Percentiles rank a stretch among this genome's conserved stretches.
Evolutionary conservation across 306 rosid genomes (phyloP).

Genomic region (Alnus rubra): DNA sequence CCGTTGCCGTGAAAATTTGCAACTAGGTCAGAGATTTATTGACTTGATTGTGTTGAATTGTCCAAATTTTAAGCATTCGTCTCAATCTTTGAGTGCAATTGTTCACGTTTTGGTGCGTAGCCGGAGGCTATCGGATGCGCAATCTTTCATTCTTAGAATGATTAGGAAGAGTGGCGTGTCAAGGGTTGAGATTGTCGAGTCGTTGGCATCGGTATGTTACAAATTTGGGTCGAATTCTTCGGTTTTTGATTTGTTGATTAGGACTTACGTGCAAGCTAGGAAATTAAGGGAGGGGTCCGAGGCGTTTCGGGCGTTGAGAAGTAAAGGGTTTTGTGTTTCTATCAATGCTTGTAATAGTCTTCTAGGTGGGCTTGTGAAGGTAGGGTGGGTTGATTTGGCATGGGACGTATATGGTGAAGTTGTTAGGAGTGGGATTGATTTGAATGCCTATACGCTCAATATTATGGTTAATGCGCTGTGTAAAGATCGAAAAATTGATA

Average conservation of each 20-base stretch:
- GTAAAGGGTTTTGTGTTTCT: conserved; percentile 50
- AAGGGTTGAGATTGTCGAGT: conserved; percentile 54
- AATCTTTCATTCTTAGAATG: conserved; percentile 64
- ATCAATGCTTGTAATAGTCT: conserved; percentile 81
- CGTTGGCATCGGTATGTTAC: conserved; percentile 37
- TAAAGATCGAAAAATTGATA: conserved; percentile 58
- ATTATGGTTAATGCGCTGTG: conserved; percentile 90
- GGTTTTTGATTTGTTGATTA: conserved; percentile 69
- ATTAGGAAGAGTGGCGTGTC: conserved; percentile 73
- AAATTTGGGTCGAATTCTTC: conserved; percentile 18
- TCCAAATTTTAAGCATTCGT: conserved; percentile 57
- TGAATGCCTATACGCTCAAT: conserved; percentile 78
- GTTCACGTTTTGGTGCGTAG: conserved; percentile 54
- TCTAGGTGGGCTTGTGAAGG: conserved; percentile 74
- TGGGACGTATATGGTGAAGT: conserved; percentile 62
- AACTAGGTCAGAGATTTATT: conserved; percentile 38
- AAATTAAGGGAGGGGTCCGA: conserved; percentile 82
- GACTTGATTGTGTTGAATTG: conserved; percentile 30
- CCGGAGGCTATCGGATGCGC: conserved; percentile 70
- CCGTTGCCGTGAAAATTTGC: conserved; percentile 45
- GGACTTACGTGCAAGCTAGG: conserved; percentile 86
- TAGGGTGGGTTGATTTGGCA: conserved; percentile 85
- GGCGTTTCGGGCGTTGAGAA: conserved; percentile 52
- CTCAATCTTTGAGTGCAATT: conserved; percentile 56
- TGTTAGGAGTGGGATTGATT: conserved; percentile 40